These are phyloP conservation scores for Boletales sp. DNA, from an alignment of 768 basidiomycete species.

Conservation along the genomic window DNA sequence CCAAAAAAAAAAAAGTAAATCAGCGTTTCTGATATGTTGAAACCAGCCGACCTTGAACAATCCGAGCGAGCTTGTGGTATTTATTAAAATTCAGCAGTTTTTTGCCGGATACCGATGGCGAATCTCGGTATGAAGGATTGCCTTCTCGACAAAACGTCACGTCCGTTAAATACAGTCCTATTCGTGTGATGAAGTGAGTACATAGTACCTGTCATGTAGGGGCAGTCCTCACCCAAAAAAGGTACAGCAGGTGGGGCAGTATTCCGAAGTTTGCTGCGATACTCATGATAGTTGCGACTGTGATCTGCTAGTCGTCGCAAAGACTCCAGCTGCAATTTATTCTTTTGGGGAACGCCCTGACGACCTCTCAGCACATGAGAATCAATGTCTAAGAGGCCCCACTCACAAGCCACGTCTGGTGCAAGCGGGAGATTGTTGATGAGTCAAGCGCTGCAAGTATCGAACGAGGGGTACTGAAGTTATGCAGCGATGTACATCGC, in stretches of 20 bases:
- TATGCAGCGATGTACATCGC: constrained; percentile 81
- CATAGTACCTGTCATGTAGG: background rate
- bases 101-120: constrained; percentile 70
- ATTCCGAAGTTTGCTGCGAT: constrained; percentile 81
- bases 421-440: constrained; percentile 87
- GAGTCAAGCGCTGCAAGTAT: constrained; percentile 94
- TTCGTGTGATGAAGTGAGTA: constrained; percentile 13
- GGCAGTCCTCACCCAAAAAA: constrained; percentile 68
- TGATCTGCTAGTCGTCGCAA: constrained; percentile 89
- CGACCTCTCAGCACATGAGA: constrained; percentile 8
- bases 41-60: constrained; percentile 60
- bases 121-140: constrained; percentile 80
- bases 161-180: constrained; percentile 85
- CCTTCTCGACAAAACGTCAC: constrained; percentile 96
- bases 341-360: constrained; percentile 84
- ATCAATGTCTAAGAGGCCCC: background rate
- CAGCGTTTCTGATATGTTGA: background rate
- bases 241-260: constrained; percentile 92
- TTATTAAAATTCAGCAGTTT: constrained; percentile 95
- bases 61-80: constrained; percentile 85
- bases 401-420: constrained; percentile 91
- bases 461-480: constrained; percentile 91
- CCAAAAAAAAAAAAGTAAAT: constrained; percentile 2
- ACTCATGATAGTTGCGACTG: constrained; percentile 85
- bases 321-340: constrained; percentile 70